Evolutionary conservation across 257 asterid genomes (phyloP).

Genomic region (Marsdenia floribunda): DNA sequence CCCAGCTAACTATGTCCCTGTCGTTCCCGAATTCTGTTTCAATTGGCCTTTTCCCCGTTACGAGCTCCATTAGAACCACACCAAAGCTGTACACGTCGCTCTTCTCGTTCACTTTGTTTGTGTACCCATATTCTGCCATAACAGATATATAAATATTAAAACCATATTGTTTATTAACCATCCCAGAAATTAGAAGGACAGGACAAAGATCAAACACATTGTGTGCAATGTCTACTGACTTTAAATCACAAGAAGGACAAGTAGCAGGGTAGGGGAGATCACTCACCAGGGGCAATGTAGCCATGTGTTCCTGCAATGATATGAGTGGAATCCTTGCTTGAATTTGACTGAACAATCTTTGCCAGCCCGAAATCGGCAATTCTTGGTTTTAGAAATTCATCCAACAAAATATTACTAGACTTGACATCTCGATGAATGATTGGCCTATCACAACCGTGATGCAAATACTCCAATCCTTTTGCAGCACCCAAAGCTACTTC

Average conservation of each 20-base stretch:
- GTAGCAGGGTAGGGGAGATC: no score
- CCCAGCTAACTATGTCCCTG: slow-evolving; percentile 71
- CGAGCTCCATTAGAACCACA: slow-evolving; percentile 87
- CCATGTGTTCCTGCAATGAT: slow-evolving; percentile 87
- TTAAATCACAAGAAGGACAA: no score
- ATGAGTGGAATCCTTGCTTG: slow-evolving; percentile 51
- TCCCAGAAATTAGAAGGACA: no score
- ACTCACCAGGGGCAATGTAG: slow-evolving; percentile 86
- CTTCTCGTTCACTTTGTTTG: slow-evolving; percentile 70
- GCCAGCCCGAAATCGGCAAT: slow-evolving; percentile 95
- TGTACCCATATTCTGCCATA: slow-evolving; percentile 70
- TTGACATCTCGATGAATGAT: slow-evolving; percentile 86
- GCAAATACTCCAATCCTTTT: slow-evolving; percentile 79
- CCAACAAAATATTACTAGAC: slow-evolving; percentile 88
- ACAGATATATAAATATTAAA: no score
- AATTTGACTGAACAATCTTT: slow-evolving; percentile 45
- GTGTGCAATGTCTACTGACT: no score
- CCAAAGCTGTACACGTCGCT: slow-evolving; percentile 90
- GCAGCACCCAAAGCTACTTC: slow-evolving; percentile 89
- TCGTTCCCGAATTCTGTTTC: slow-evolving; percentile 76
- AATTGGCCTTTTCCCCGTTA: slow-evolving; percentile 81
- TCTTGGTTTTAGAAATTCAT: slow-evolving; percentile 62
- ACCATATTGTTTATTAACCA: no score
- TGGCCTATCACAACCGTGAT: slow-evolving; percentile 70
- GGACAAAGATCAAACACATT: no score